Conservation (phyloP, 2,329 filamentous ascomycete genomes). For the Beauveria varroae region DNA sequence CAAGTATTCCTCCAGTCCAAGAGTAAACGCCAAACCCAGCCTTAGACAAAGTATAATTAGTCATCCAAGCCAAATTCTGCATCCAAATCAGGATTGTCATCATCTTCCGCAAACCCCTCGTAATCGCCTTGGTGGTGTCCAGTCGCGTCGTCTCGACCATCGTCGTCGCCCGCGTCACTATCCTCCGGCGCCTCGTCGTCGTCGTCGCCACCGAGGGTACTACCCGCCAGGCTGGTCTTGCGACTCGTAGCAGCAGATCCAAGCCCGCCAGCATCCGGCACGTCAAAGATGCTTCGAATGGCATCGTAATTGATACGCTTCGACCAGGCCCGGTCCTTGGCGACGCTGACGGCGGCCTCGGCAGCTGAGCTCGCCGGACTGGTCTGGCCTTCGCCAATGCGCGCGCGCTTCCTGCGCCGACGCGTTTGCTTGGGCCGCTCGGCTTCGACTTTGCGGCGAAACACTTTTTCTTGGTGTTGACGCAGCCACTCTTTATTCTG, state of each 20-base stretch:
- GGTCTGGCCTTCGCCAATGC: slow-evolving; percentile 57
- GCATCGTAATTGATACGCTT: slow-evolving; percentile 70
- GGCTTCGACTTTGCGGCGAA: slow-evolving; percentile 60
- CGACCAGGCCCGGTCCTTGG: slow-evolving; percentile 61
- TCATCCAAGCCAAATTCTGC: slow-evolving; percentile 27
- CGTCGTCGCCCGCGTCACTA: slow-evolving; percentile 29
- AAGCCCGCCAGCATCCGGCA: slow-evolving; percentile 34
- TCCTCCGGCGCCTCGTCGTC: slow-evolving; percentile 29
- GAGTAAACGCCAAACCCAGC: background rate
- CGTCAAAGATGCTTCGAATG: slow-evolving; percentile 50
- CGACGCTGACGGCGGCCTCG: slow-evolving; percentile 60
- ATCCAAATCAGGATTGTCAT: slow-evolving; percentile 31
- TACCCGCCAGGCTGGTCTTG: slow-evolving; percentile 31
- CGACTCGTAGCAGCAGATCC: slow-evolving; percentile 45
- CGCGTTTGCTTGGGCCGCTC: slow-evolving; percentile 50
- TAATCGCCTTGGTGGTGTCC: slow-evolving; percentile 18
- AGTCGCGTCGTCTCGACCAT: slow-evolving; percentile 25
- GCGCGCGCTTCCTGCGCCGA: slow-evolving; percentile 45
- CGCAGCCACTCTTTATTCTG: slow-evolving; percentile 93
- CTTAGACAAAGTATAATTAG: background rate
- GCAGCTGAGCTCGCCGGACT: slow-evolving; percentile 60
- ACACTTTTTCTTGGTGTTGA: slow-evolving; percentile 74
- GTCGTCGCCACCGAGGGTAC: slow-evolving; percentile 26
- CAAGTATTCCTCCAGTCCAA: background rate
- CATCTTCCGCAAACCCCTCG: slow-evolving; percentile 28